Percentiles rank a stretch among this genome's conserved stretches.
These are phyloP conservation scores for Talaromyces rugulosus DNA, from an alignment of 2,329 filamentous ascomycete genomes.

Conservation along the genomic window DNA sequence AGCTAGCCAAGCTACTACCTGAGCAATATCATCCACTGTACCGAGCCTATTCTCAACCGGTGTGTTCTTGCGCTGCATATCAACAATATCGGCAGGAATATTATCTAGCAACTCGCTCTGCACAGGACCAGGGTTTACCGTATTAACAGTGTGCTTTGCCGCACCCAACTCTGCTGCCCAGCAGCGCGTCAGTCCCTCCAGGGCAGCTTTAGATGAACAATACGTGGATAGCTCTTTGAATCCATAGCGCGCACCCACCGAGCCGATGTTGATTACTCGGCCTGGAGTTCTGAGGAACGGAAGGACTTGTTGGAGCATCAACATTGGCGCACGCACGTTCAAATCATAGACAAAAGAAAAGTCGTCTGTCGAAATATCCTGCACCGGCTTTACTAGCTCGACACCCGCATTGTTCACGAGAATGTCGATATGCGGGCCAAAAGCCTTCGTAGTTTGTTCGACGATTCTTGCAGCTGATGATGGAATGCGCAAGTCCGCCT, in stretches of 20 bases:
- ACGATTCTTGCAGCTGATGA: not conserved
- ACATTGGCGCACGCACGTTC: conserved; percentile 53
- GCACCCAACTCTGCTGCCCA: conserved; percentile 57
- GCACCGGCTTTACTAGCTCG: conserved; percentile 32
- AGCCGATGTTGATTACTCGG: conserved; percentile 57
- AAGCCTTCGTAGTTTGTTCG: not conserved
- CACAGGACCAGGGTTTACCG: conserved; percentile 57
- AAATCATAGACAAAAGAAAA: conserved; percentile 54
- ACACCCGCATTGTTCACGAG: conserved; percentile 38
- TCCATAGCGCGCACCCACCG: conserved; percentile 21
- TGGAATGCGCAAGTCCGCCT: not conserved
- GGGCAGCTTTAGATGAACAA: conserved; percentile 54
- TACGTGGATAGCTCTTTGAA: conserved; percentile 49
- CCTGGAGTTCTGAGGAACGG: conserved; percentile 46
- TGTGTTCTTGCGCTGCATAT: conserved; percentile 49
- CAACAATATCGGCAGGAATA: conserved; percentile 47
- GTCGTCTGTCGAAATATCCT: conserved; percentile 45
- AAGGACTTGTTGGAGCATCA: conserved; percentile 52
- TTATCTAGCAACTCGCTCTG: conserved; percentile 55
- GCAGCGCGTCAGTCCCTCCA: conserved; percentile 57
- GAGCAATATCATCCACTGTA: conserved; percentile 51
- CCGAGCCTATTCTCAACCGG: conserved; percentile 51
- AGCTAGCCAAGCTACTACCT: conserved; percentile 54
- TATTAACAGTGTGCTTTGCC: conserved; percentile 58
- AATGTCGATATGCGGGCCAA: conserved; percentile 4